Evolutionary conservation across 2,329 filamentous ascomycete genomes (phyloP), one percentile per base, ranked within the genome.

Genomic region (Microcyclospora pomicola): DNA sequence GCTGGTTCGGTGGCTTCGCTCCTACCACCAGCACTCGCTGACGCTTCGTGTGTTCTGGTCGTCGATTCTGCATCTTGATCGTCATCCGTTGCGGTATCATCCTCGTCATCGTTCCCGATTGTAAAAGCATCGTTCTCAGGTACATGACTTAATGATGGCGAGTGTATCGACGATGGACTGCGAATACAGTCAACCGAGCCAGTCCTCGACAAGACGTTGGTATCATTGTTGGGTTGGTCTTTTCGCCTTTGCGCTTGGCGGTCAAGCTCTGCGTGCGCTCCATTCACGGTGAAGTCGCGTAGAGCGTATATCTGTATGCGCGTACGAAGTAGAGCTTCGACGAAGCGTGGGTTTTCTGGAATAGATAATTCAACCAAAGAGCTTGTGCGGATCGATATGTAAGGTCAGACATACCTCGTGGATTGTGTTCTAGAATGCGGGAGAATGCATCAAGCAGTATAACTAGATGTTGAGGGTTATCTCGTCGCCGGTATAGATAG

Each of bases 371-470:
- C 28, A 30, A 9, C 28, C 28, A 30, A 30, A 30, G 28, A 9
- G 28, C 9, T 30, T 9, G 28, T 30, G 28, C 28, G n/a, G n/a
- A n/a, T n/a, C n/a, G n/a, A n/a, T n/a, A n/a, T n/a, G n/a, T n/a
- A n/a, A n/a, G n/a, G n/a, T n/a, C n/a, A n/a, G 14, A 50, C 52
- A 16, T 42, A 57, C 52, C 52, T 33, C 47, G 42, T 13, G 40
- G 43, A 30, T 93, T 80, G 56, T 95, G 83, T 60, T 96, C 91
- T 29, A n/a, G n/a, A n/a, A n/a, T n/a, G n/a, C n/a, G n/a, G n/a
- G n/a, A 0, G 86, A 83, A 7, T 88, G 92, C 82, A 96, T 93
- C 27, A 83, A 91, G 4, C 77, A 75, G 56, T 92, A 93, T n/a
- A n/a, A n/a, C n/a, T n/a, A n/a, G n/a, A n/a, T n/a, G n/a, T n/a